These are phyloP conservation scores for Phaeosphaeriaceae sp. DNA, from an alignment of 2,329 filamentous ascomycete species.

Conservation along the genomic window DNA sequence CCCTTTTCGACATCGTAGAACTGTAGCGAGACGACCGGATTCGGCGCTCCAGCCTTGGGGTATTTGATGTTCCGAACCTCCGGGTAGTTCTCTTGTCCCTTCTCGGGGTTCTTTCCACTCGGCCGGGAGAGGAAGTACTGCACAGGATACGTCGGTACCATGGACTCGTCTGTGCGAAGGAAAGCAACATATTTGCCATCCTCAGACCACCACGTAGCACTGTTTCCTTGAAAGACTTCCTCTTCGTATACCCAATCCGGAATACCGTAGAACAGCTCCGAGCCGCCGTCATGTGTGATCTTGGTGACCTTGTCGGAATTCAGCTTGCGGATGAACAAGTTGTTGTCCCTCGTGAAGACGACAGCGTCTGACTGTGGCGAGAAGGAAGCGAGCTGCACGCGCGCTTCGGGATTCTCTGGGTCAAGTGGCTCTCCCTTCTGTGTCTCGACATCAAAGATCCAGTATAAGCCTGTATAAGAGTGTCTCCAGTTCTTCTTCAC, in stretches of 20 bases:
- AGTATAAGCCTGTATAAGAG: conserved; percentile 86
- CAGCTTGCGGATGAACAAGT: conserved; percentile 80
- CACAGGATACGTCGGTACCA: conserved; percentile 88
- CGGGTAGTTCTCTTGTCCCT: conserved; percentile 86
- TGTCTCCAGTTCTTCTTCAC: conserved; percentile 84
- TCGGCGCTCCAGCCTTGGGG: conserved; percentile 92
- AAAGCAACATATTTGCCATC: conserved; percentile 92
- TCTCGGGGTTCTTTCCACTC: conserved; percentile 72
- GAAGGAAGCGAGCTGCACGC: conserved; percentile 87
- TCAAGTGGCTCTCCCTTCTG: conserved; percentile 82
- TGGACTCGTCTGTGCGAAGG: conserved; percentile 90
- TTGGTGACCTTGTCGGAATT: conserved; percentile 68
- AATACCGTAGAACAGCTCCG: conserved; percentile 91
- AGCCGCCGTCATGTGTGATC: conserved; percentile 86
- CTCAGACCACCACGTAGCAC: conserved; percentile 93
- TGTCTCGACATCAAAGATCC: conserved; percentile 86
- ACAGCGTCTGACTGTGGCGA: conserved; percentile 86
- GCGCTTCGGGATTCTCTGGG: conserved; percentile 68
- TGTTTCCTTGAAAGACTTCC: conserved; percentile 81
- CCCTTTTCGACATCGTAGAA: conserved; percentile 85
- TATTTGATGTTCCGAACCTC: conserved; percentile 95
- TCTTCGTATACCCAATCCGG: conserved; percentile 97
- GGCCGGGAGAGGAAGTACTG: conserved; percentile 92
- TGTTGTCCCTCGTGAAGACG: conserved; percentile 90
- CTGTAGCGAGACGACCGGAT: conserved; percentile 85